A percentile compares a stretch with the other conserved stretches of the same genome.
phyloP scores from a whole-genome alignment of 1,284 basidiomycete species.

The Ganoderma boninense region DNA sequence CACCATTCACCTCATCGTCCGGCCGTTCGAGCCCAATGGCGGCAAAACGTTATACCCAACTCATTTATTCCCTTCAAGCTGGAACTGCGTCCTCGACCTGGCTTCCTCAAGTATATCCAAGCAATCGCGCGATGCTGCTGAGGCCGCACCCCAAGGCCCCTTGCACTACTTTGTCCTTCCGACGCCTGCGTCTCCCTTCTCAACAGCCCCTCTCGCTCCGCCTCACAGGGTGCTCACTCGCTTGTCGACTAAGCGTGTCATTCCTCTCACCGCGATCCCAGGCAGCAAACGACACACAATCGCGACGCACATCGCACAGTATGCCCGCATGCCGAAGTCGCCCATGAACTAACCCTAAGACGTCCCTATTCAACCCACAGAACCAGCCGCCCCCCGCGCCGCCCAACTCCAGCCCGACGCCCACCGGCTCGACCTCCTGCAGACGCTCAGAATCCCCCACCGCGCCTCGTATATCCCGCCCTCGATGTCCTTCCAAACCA shows the following conservation, averaged over 20 bases:
- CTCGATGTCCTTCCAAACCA: slow-evolving; percentile 45
- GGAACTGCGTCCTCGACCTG: slow-evolving; percentile 89
- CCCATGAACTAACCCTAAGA: slow-evolving; percentile 49
- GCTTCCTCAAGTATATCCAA: slow-evolving; percentile 44
- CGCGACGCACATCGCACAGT: slow-evolving; percentile 33
- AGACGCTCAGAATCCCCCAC: slow-evolving; percentile 31
- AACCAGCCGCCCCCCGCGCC: slow-evolving; percentile 40
- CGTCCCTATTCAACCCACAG: slow-evolving; percentile 43
- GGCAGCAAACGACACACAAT: slow-evolving; percentile 69
- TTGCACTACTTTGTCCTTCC: slow-evolving; percentile 63
- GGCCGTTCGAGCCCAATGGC: slow-evolving; percentile 55
- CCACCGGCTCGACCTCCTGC: slow-evolving; percentile 23
- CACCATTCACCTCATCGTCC: slow-evolving; percentile 79
- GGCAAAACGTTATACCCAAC: slow-evolving; percentile 64
- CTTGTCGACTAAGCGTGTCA: slow-evolving; percentile 39
- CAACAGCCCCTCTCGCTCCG: slow-evolving; percentile 40
- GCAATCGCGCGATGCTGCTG: slow-evolving; percentile 17
- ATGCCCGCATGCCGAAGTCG: slow-evolving; percentile 37
- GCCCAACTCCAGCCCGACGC: slow-evolving; percentile 33
- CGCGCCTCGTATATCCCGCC: slow-evolving; percentile 47
- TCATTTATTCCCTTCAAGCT: slow-evolving; percentile 77
- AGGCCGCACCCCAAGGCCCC: slow-evolving; percentile 23
- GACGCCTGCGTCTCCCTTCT: slow-evolving; percentile 79
- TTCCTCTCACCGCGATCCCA: slow-evolving; percentile 48
- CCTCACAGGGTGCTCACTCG: slow-evolving; percentile 23